Evolutionary conservation across 345 rosid species (phyloP), one percentile per base, ranked within the genome.

Genomic region (Sonneratia alba): DNA sequence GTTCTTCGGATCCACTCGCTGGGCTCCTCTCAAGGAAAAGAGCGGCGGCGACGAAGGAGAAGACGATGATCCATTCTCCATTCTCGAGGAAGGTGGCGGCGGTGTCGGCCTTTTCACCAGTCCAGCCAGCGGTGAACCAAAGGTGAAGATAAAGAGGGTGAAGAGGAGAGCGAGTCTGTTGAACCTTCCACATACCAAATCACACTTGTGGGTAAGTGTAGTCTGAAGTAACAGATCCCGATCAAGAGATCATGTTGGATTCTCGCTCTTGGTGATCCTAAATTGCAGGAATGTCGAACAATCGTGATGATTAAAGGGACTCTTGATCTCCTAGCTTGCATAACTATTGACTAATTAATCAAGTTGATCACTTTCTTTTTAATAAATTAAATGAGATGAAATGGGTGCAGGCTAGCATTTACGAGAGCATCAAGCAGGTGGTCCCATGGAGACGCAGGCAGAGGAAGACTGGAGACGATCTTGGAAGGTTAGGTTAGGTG

Each of bases 1-100:
- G 65, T 78, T 83, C 61, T 80, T 84, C 56, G 83, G 82, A 68
- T 89, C 91, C 3, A 74, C 78, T 38, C 74, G 91, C 76, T 84
- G 92, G 93, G 83, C 80, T 22, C 77, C 79, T 69, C 74, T 83
- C 45, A 80, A 57, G 83, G 86, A 71, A 40, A 70, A 55, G 36
- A 7, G 37, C 8, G 74, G 51, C 27, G 21, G 40, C 72, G 79
- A 67, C 27, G 79, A 70, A 6, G 64, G 48, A 19, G 63, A 3
- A 22, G 37, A 40, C 13, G 67, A 61, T 8, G 71, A 69, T n/a
- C 69, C 72, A 4, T 45, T 49, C 74, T 64, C 66, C 45, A 63
- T 62, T 15, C 55, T 70, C 66, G 47, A 38, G 9, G 67, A 34
- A 10, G 38, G 53, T 27, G 66, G 40, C 68, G 49, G 64, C 37